Percentiles rank a stretch among this genome's conserved stretches.
Conservation (phyloP, 2,329 filamentous ascomycete species). For the Colletotrichum kahawae region DNA sequence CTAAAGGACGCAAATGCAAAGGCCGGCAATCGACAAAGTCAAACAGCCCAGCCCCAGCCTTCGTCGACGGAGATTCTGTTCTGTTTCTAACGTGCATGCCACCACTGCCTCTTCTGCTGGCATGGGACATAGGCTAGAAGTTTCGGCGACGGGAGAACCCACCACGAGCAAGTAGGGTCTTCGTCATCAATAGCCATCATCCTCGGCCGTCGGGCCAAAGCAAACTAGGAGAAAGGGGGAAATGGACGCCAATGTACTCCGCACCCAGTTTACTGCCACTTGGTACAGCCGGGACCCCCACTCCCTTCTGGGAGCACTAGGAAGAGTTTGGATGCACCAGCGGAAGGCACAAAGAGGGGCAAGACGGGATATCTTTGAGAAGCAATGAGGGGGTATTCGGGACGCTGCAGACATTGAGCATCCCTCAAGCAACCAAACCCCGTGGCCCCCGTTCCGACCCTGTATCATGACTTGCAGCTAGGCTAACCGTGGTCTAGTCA, state of each 20-base stretch:
- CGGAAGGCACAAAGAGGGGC: neutral
- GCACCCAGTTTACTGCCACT: neutral
- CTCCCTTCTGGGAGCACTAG: neutral
- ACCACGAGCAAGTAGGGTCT: neutral
- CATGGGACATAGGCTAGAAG: neutral
- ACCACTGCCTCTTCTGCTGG: neutral
- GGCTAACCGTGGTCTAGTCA: constrained; percentile 1
- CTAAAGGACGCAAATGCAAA: neutral
- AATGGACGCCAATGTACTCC: neutral
- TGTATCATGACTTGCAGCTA: constrained; percentile 22
- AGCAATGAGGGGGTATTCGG: neutral
- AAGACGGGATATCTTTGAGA: neutral
- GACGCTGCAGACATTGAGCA: neutral
- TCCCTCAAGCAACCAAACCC: neutral
- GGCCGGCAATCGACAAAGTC: neutral
- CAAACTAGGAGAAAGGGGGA: neutral
- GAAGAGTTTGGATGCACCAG: neutral
- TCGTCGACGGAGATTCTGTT: neutral
- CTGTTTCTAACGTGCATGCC: neutral
- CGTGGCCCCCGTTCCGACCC: neutral
- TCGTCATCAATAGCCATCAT: neutral
- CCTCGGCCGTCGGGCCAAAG: constrained; percentile 2
- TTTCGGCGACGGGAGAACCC: neutral
- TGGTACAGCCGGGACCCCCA: neutral
- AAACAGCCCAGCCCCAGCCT: neutral